Evolutionary conservation across 2,329 filamentous ascomycete genomes (phyloP).

Genomic region (Penicillium polonicum): DNA sequence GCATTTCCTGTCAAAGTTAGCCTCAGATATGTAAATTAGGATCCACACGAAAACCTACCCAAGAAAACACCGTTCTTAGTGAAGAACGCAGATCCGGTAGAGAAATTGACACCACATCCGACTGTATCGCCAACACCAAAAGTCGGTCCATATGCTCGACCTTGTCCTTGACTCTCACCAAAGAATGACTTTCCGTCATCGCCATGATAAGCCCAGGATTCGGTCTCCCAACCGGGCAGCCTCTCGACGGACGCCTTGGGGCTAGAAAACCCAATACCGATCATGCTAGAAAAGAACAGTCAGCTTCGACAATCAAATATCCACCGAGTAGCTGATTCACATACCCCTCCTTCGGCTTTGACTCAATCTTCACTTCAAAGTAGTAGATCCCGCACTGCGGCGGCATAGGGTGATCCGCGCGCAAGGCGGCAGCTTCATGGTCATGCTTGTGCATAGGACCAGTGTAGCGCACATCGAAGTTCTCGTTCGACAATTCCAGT

Average conservation of each 20-base stretch:
- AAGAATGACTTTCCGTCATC: slow-evolving; percentile 65
- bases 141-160: slow-evolving; percentile 59
- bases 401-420: slow-evolving; percentile 84
- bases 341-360: slow-evolving; percentile 67
- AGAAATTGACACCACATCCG: slow-evolving; percentile 65
- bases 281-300: slow-evolving; percentile 28
- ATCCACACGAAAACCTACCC: slow-evolving; percentile 42
- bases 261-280: slow-evolving; percentile 61
- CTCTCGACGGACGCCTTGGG: slow-evolving; percentile 59
- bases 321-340: slow-evolving; percentile 22
- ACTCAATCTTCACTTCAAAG: slow-evolving; percentile 71
- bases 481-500: slow-evolving; percentile 72
- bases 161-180: slow-evolving; percentile 54
- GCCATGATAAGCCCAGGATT: slow-evolving; percentile 66
- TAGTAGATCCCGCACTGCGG: slow-evolving; percentile 92
- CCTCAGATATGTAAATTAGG: not conserved
- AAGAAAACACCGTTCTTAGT: slow-evolving; percentile 62
- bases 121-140: slow-evolving; percentile 61
- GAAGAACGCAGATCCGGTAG: slow-evolving; percentile 61
- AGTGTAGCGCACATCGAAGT: slow-evolving; percentile 66
- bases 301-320: slow-evolving; percentile 8
- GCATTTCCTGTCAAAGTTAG: slow-evolving; percentile 53
- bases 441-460: slow-evolving; percentile 59
- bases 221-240: slow-evolving; percentile 64
- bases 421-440: slow-evolving; percentile 76